A percentile compares a stretch with the other conserved stretches of the same genome.
These are phyloP conservation scores for Stipa capillata DNA, from an alignment of 176 grass and related monocot genomes.

Conservation along the genomic window DNA sequence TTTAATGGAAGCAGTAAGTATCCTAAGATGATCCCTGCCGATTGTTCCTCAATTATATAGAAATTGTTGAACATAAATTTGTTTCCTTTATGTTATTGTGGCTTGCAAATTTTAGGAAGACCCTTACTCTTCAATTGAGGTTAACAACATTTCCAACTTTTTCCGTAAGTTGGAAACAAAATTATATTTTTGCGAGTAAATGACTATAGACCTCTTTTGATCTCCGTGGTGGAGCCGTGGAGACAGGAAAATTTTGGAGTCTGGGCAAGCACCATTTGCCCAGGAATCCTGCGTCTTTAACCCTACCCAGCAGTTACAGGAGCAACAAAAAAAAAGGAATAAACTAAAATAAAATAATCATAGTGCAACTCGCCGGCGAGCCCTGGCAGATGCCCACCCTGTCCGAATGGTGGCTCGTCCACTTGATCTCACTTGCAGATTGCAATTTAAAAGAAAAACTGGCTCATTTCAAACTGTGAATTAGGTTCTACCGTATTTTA, in stretches of 20 bases:
- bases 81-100: not conserved
- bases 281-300: not conserved
- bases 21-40: not conserved
- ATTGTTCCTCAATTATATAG: not conserved
- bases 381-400: not conserved
- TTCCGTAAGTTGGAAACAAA: not conserved
- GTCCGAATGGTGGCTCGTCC: not conserved
- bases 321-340: no score
- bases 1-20: constrained; percentile 70
- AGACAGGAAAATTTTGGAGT: not conserved
- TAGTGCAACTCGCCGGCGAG: no score
- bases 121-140: not conserved
- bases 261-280: not conserved
- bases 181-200: not conserved
- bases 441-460: no score
- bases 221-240: not conserved
- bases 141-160: not conserved
- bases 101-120: not conserved
- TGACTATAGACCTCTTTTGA: not conserved
- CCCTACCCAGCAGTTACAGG: not conserved
- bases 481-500: not conserved
- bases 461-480: not conserved
- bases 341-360: no score
- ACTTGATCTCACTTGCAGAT: not conserved
- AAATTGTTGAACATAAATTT: not conserved